A percentile compares a stretch with the other conserved stretches of the same genome.
Conservation (phyloP, 1,139 yeast genomes). For the Yamadazyma atmosphaerica region DNA sequence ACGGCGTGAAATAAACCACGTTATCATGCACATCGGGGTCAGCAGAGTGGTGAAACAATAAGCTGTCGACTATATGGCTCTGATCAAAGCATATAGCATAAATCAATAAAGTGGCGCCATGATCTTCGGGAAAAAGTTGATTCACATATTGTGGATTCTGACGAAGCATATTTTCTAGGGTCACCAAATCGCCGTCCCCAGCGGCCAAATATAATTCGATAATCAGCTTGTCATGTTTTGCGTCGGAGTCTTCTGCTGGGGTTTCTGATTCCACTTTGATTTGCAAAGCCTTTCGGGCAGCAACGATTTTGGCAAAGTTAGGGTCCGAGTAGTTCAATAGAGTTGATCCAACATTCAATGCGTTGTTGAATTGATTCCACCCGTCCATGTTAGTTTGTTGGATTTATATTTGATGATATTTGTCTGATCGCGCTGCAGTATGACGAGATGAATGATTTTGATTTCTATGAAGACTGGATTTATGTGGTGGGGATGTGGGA, state of each 20-base stretch:
- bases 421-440: too few species aligned
- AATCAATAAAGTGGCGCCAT: slow-evolving; percentile 52
- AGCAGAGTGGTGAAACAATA: slow-evolving; percentile 32
- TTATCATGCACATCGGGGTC: slow-evolving; percentile 43
- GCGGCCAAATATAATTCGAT: slow-evolving; percentile 46
- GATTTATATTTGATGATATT: not conserved
- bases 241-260: slow-evolving; percentile 17
- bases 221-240: slow-evolving; percentile 14
- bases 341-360: slow-evolving; percentile 4
- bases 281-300: slow-evolving; percentile 48
- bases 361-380: slow-evolving; percentile 14
- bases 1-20: slow-evolving; percentile 35
- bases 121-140: slow-evolving; percentile 30
- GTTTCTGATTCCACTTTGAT: slow-evolving; percentile 8
- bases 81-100: slow-evolving; percentile 55
- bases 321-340: slow-evolving; percentile 35
- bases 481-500: too few species aligned
- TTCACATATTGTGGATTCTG: slow-evolving; percentile 33
- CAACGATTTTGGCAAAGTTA: slow-evolving; percentile 40
- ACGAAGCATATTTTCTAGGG: slow-evolving; percentile 38
- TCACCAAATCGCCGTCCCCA: slow-evolving; percentile 51
- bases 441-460: too few species aligned
- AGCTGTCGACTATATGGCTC: slow-evolving; percentile 41
- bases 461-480: too few species aligned
- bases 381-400: slow-evolving; percentile 17